phyloP scores from a whole-genome alignment of 2,329 filamentous ascomycete genomes.

The Xylogone sp. region DNA sequence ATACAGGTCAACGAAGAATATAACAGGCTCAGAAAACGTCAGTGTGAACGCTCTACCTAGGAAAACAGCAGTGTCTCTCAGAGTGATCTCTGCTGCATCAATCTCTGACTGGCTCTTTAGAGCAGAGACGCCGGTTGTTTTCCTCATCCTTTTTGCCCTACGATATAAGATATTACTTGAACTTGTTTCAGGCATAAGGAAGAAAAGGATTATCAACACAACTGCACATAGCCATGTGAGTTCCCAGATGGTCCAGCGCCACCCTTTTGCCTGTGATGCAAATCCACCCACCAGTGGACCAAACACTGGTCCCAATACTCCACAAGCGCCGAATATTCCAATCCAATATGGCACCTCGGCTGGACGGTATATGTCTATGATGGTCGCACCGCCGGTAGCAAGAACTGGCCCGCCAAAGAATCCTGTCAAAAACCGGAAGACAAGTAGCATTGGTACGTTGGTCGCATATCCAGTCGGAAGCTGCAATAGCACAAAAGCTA shows the following conservation, averaged over 20 bases:
- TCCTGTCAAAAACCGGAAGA: conserved; percentile 57
- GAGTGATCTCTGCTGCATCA: conserved; percentile 46
- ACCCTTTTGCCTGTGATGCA: conserved; percentile 47
- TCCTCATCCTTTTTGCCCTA: conserved; percentile 53
- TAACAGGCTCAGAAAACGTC: conserved; percentile 54
- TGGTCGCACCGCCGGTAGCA: conserved; percentile 49
- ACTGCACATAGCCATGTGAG: conserved; percentile 56
- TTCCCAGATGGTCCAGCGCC: conserved; percentile 60
- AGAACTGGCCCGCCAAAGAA: conserved; percentile 62
- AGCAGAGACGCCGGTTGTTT: conserved; percentile 46
- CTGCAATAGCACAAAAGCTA: conserved; percentile 60
- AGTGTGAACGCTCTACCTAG: conserved; percentile 45
- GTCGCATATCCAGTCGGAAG: conserved; percentile 57
- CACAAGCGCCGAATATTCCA: conserved; percentile 49
- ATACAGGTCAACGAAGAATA: conserved; percentile 58
- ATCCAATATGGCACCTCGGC: conserved; percentile 51
- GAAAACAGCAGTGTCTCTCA: conserved; percentile 44
- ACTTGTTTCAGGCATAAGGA: conserved; percentile 60
- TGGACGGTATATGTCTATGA: conserved; percentile 47
- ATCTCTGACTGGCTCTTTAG: conserved; percentile 61
- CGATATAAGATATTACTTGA: conserved; percentile 52
- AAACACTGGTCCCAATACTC: conserved; percentile 43
- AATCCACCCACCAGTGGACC: conserved; percentile 57
- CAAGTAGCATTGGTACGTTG: conserved; percentile 57
- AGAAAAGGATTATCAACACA: conserved; percentile 51